These are phyloP conservation scores for Boletus sp. DNA, from an alignment of 768 basidiomycete species.

Conservation along the genomic window DNA sequence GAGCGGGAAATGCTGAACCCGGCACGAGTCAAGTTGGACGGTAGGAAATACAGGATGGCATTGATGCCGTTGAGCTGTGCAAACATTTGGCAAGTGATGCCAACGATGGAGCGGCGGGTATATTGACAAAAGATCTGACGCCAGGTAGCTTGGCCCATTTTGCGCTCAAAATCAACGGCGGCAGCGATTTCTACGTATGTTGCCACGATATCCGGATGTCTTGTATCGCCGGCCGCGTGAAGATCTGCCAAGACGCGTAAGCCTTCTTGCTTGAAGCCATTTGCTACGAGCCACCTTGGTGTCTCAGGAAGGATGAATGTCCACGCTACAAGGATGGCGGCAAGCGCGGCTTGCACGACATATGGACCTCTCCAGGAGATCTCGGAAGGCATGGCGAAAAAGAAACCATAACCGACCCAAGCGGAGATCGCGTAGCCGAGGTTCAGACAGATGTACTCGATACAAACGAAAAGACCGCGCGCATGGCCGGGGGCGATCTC, in stretches of 20 bases:
- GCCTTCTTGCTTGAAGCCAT: constrained; percentile 49
- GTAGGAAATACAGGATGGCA: constrained; percentile 56
- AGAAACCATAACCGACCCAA: constrained; percentile 52
- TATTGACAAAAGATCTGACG: constrained; percentile 49
- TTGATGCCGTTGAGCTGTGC: constrained; percentile 57
- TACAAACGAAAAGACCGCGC: constrained; percentile 51
- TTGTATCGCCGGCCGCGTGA: constrained; percentile 47
- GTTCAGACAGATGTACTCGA: constrained; percentile 53
- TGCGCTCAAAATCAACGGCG: constrained; percentile 38
- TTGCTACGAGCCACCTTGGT: constrained; percentile 53
- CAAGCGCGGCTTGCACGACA: constrained; percentile 50
- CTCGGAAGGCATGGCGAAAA: constrained; percentile 42
- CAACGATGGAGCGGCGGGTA: constrained; percentile 47
- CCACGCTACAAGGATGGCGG: constrained; percentile 43
- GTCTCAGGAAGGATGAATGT: constrained; percentile 51
- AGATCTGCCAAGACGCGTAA: constrained; percentile 54
- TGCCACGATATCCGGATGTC: constrained; percentile 40
- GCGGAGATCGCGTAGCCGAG: constrained; percentile 46
- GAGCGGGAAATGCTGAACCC: constrained; percentile 44
- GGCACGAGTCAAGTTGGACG: constrained; percentile 48
- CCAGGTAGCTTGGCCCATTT: constrained; percentile 43
- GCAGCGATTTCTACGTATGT: constrained; percentile 43
- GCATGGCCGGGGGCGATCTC: constrained; percentile 46
- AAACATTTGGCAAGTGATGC: constrained; percentile 53
- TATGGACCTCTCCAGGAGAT: constrained; percentile 58